Conservation (phyloP, 1,284 basidiomycete genomes). For the Trametes hirsuta region DNA sequence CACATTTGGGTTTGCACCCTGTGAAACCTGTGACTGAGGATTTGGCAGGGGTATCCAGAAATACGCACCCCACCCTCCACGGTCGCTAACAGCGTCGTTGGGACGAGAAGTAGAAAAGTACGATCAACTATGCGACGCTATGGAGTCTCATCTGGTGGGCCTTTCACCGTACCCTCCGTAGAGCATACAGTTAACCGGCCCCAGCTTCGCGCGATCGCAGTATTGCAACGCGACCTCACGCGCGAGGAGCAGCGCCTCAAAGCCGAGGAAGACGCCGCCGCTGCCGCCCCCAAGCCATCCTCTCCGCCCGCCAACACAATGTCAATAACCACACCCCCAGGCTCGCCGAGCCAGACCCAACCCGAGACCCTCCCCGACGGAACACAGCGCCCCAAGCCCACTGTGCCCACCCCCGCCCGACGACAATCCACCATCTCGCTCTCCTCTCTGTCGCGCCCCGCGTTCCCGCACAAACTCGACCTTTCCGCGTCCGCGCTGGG, state of each 20-base stretch:
- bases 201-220: slow-evolving; percentile 69
- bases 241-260: slow-evolving; percentile 62
- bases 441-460: slow-evolving; percentile 72
- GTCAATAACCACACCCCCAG: slow-evolving; percentile 16
- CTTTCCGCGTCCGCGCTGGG: slow-evolving; percentile 67
- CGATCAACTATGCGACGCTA: slow-evolving; percentile 74
- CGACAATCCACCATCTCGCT: slow-evolving; percentile 76
- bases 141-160: slow-evolving; percentile 70
- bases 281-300: slow-evolving; percentile 27
- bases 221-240: slow-evolving; percentile 67
- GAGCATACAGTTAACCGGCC: neutral
- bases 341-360: slow-evolving; percentile 22
- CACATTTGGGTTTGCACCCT: neutral
- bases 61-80: slow-evolving; percentile 65
- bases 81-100: slow-evolving; percentile 60
- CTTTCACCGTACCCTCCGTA: slow-evolving; percentile 1
- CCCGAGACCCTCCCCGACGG: slow-evolving; percentile 20
- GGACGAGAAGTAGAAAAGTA: slow-evolving; percentile 76
- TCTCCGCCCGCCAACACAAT: slow-evolving; percentile 15
- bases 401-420: slow-evolving; percentile 36
- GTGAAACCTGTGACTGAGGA: slow-evolving; percentile 46
- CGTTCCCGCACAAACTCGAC: slow-evolving; percentile 73
- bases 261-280: slow-evolving; percentile 40
- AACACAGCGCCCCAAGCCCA: slow-evolving; percentile 18
- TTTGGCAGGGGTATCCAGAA: slow-evolving; percentile 36